Percentiles rank a stretch among this genome's conserved stretches.
These are phyloP conservation scores for Xenoacremonium recifei DNA, from an alignment of 2,329 filamentous ascomycete genomes.

Conservation along the genomic window DNA sequence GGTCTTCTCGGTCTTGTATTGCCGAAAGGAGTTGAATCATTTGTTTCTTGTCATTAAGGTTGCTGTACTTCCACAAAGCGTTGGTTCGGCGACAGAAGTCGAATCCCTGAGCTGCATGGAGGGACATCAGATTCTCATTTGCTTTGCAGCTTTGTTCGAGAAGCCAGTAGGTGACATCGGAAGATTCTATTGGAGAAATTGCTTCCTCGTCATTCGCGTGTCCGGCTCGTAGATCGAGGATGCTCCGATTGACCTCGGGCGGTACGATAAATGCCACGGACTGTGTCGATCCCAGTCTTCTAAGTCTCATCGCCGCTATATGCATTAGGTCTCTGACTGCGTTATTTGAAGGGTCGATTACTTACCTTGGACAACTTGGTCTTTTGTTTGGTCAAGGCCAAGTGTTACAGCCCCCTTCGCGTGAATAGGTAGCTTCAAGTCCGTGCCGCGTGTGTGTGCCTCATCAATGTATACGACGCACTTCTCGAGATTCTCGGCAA, in stretches of 20 bases:
- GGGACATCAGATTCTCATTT: conserved; percentile 56
- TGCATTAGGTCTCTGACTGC: no score
- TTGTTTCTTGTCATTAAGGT: conserved; percentile 30
- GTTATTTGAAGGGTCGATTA: no score
- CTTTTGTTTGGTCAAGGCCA: conserved; percentile 56
- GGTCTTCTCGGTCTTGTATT: conserved; percentile 56
- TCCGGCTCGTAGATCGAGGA: conserved; percentile 43
- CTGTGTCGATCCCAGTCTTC: conserved; percentile 56
- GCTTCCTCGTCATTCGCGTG: neutral
- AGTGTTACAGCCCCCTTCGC: conserved; percentile 55
- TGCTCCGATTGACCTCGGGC: conserved; percentile 61
- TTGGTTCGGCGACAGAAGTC: conserved; percentile 60
- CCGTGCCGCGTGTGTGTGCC: conserved; percentile 59
- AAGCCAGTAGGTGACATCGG: conserved; percentile 52
- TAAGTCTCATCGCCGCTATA: conserved; percentile 62
- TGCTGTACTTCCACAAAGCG: conserved; percentile 40
- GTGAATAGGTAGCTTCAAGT: conserved; percentile 51
- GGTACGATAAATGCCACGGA: conserved; percentile 55
- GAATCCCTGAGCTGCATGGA: conserved; percentile 59
- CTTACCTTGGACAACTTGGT: conserved; percentile 59
- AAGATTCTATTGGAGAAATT: conserved; percentile 10
- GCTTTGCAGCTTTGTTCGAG: conserved; percentile 60
- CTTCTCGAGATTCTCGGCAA: conserved; percentile 47
- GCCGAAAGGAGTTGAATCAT: conserved; percentile 30
- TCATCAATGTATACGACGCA: conserved; percentile 62